Evolutionary conservation across 805 yeast genomes (phyloP).

Genomic region (Ogataea neopini): DNA sequence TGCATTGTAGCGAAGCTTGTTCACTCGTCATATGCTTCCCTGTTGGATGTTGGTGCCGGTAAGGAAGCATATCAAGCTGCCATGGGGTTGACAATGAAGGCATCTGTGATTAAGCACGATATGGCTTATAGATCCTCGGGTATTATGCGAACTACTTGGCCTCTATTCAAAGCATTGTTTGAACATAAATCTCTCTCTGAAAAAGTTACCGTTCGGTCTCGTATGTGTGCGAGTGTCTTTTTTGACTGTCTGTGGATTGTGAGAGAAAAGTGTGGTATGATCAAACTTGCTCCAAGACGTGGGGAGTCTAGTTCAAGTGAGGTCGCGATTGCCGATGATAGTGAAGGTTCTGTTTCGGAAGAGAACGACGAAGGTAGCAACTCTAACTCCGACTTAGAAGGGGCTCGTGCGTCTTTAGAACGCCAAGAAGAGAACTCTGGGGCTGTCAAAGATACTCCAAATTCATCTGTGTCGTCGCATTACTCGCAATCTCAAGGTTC

Average conservation of each 20-base stretch:
- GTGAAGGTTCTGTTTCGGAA: slow-evolving; percentile 20
- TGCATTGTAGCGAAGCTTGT: slow-evolving; percentile 77
- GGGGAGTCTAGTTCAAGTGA: slow-evolving; percentile 26
- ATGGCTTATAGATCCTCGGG: slow-evolving; percentile 92
- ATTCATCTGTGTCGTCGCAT: slow-evolving; percentile 22
- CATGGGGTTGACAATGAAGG: slow-evolving; percentile 65
- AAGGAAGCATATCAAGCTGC: slow-evolving; percentile 68
- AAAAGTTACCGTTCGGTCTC: slow-evolving; percentile 64
- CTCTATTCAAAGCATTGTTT: slow-evolving; percentile 68
- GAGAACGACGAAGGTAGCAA: slow-evolving; percentile 20
- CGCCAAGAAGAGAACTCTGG: slow-evolving; percentile 9
- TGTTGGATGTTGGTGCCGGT: slow-evolving; percentile 72
- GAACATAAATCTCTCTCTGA: slow-evolving; percentile 45
- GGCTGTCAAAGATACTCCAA: slow-evolving; percentile 22
- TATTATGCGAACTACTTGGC: slow-evolving; percentile 94
- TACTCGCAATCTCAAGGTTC: slow-evolving; percentile 11
- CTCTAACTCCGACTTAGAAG: slow-evolving; percentile 24
- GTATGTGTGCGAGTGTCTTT: slow-evolving; percentile 91
- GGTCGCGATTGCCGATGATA: slow-evolving; percentile 35
- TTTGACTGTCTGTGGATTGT: slow-evolving; percentile 87
- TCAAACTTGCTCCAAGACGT: slow-evolving; percentile 49
- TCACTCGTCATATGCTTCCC: slow-evolving; percentile 69
- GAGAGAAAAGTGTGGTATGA: slow-evolving; percentile 86
- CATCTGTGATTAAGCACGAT: slow-evolving; percentile 88
- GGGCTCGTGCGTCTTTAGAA: slow-evolving; percentile 29